Base-by-base conservation (phyloP, 768 basidiomycete genomes). In the Porphyrellus cyaneotinctus region DNA sequence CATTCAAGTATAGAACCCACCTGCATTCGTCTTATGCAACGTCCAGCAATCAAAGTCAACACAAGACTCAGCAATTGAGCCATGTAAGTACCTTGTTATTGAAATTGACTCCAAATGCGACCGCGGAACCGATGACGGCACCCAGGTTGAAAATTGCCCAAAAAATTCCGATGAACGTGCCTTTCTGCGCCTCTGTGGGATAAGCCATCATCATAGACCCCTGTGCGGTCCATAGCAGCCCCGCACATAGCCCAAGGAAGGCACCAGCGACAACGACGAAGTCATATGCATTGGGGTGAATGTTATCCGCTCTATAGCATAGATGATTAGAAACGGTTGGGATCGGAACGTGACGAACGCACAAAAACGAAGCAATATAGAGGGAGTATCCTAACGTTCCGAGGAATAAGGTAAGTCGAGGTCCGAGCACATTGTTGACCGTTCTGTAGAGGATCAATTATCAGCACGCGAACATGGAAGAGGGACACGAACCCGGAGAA, bases 101-200 rank as follows among this genome's bases (percentile, higher is more conserved):
- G 61, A 81, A 83, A 62, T 90, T 91, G 59, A 80, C 73, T 1
- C 81, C 91, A 33, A 91, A 73, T 14, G 88, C 82, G 30, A 91
- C 87, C 10, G 84, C 74, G 6, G 87, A 80, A 28, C 90, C 89
- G 42, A 92, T 82, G 43, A 93, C 87, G 42, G 84, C 84, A 26
- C 88, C 88, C 20, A 90, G 54, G 60, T 91, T 91, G 74, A 93
- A 92, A 55, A 91, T 87, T 39, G 78, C 71, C 90, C 90, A 92
- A 71, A 91, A 92, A 42, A 89, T 80, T 36, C 78, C 84, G 47
- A 92, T 89, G 69, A 78, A 91, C 30, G 70, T 72, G 15, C 89
- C 89, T 67, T 92, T 92, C 65, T 91, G 81, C 42, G 68, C 63
- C 65, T 92, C 89, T 0, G 87, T 89, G 0, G 89, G 87, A 67